phyloP scores from a whole-genome alignment of 1,284 basidiomycete species.

The Naganishia liquefaciens region DNA sequence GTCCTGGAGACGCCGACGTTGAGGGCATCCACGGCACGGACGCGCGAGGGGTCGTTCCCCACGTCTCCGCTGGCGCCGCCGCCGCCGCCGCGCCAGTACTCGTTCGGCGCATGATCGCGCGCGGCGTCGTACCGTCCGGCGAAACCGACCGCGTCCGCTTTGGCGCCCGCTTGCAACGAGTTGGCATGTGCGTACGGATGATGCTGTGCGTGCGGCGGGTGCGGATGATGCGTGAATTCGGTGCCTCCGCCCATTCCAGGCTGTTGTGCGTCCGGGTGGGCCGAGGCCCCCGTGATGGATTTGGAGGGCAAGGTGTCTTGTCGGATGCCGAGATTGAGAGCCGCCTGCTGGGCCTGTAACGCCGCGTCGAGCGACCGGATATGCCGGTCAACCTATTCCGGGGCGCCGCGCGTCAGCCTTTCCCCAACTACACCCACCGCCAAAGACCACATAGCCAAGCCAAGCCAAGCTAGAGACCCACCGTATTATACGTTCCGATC shows the following conservation, averaged over 20 bases:
- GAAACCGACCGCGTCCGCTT: slow-evolving; percentile 8
- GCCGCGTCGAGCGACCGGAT: slow-evolving; percentile 58
- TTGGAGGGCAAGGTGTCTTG: slow-evolving; percentile 43
- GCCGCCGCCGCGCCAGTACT: slow-evolving; percentile 6
- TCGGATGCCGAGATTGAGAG: slow-evolving; percentile 47
- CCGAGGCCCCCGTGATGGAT: slow-evolving; percentile 31
- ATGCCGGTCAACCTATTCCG: slow-evolving; percentile 57
- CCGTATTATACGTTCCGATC: slow-evolving; percentile 56
- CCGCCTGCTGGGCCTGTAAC: slow-evolving; percentile 47
- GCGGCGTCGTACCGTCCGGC: not conserved
- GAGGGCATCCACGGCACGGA: slow-evolving; percentile 27
- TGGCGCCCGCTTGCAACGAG: slow-evolving; percentile 16
- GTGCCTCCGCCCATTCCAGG: no score
- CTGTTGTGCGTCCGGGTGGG: not conserved
- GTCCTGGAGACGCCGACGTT: slow-evolving; percentile 21
- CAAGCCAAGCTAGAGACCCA: slow-evolving; percentile 36
- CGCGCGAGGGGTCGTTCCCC: not conserved
- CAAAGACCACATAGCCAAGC: not conserved
- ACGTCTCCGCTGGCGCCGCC: not conserved
- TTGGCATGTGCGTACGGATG: not conserved
- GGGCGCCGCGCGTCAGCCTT: not conserved
- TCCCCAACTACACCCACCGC: no score
- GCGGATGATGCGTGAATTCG: no score
- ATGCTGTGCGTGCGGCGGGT: not conserved
- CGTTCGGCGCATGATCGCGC: not conserved